Evolutionary conservation across 163 green algal species (phyloP).

Genomic region (Chlorella variabilis): DNA sequence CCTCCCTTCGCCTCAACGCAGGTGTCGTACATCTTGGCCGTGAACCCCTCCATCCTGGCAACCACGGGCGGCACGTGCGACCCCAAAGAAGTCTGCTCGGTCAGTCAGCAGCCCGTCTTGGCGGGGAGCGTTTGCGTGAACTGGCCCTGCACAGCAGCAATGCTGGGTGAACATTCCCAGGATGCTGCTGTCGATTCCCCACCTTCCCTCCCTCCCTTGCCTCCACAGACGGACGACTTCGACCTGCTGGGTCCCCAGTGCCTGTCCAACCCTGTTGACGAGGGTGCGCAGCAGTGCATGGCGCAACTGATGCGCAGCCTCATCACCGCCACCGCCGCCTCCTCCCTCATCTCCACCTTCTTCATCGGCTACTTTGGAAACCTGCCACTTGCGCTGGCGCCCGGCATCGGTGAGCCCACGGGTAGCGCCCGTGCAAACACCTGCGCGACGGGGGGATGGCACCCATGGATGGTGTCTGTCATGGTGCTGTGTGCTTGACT

Average conservation of each 20-base stretch:
- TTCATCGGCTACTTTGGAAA: conserved; percentile 71
- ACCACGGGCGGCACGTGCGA: conserved; percentile 71
- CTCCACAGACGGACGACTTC: not conserved
- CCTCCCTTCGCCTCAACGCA: no score
- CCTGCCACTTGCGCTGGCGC: conserved; percentile 67
- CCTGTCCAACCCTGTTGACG: conserved; percentile 34
- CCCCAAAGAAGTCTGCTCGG: conserved; percentile 42
- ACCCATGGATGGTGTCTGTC: no score
- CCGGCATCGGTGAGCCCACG: conserved; percentile 63
- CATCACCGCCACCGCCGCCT: conserved; percentile 69
- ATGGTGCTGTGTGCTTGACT: not conserved
- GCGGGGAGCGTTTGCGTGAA: not conserved
- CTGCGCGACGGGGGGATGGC: no score
- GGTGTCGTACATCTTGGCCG: conserved; percentile 64
- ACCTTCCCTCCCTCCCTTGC: not conserved
- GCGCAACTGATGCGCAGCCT: conserved; percentile 44
- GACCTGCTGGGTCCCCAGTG: conserved; percentile 34
- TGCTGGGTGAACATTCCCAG: no score
- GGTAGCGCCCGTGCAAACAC: no score
- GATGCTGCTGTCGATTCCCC: no score
- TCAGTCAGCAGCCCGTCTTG: not conserved
- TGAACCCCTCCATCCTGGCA: conserved; percentile 68
- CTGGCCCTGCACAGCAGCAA: no score
- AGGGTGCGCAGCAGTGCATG: conserved; percentile 36
- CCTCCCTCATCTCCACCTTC: conserved; percentile 65